Percentiles rank a stretch among this genome's conserved stretches.
These are phyloP conservation scores for Atkinsonella texensis DNA, from an alignment of 2,329 filamentous ascomycete species.

Conservation along the genomic window DNA sequence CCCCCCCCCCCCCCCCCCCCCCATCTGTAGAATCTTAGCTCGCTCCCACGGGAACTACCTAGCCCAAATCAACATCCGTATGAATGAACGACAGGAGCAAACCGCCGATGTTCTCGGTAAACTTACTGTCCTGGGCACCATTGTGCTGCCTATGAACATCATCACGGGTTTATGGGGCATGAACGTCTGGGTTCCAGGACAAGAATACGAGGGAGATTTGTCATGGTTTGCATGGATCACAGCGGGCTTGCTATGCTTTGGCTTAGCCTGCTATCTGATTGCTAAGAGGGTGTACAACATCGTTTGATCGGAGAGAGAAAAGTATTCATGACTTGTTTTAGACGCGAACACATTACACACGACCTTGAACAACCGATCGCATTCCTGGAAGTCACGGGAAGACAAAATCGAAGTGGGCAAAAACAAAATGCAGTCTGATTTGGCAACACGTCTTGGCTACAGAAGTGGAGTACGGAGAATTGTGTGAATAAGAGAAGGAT, in stretches of 20 bases:
- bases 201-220: constrained; percentile 64
- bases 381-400: neutral
- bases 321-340: too few species aligned
- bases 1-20: too few species aligned
- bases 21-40: constrained; percentile 56
- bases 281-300: constrained; percentile 78
- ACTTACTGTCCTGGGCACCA: constrained; percentile 89
- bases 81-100: constrained; percentile 95
- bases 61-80: constrained; percentile 97
- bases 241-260: constrained; percentile 65
- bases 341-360: neutral
- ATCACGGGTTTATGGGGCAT: constrained; percentile 98
- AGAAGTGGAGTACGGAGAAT: neutral
- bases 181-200: constrained; percentile 94
- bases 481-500: neutral
- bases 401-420: neutral
- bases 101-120: constrained; percentile 92
- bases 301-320: constrained; percentile 33
- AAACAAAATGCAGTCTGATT: neutral
- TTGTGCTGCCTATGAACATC: constrained; percentile 97
- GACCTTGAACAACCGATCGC: neutral
- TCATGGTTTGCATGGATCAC: constrained; percentile 68
- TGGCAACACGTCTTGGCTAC: neutral
- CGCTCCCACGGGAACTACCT: constrained; percentile 93
- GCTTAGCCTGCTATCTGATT: constrained; percentile 64